These are phyloP conservation scores for Carex arenaria DNA, from an alignment of 202 grass and related monocot species.

Conservation along the genomic window DNA sequence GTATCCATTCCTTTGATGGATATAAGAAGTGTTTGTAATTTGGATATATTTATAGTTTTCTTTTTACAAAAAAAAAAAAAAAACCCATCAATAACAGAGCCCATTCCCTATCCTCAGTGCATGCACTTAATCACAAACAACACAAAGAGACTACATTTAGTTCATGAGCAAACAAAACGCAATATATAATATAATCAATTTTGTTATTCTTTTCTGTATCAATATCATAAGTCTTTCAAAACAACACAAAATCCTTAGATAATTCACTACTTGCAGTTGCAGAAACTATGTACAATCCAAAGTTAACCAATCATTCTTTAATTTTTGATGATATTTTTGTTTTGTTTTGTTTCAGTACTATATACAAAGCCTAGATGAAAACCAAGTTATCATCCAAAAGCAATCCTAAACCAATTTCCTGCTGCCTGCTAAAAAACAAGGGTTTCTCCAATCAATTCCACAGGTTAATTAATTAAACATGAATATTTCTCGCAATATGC, in stretches of 20 bases:
- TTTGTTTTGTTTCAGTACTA: neutral
- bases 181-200: neutral
- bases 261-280: neutral
- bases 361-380: constrained; percentile 25
- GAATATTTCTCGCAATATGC: constrained; percentile 1
- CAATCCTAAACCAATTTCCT: constrained; percentile 7
- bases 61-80: too few species aligned
- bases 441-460: constrained; percentile 11
- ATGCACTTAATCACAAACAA: too few species aligned
- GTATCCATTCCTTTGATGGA: too few species aligned
- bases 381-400: constrained; percentile 9
- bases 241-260: neutral
- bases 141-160: too few species aligned
- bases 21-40: too few species aligned
- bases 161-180: too few species aligned
- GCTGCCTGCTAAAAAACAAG: neutral
- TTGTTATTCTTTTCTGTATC: neutral
- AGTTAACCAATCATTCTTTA: constrained; percentile 27
- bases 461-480: neutral
- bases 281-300: constrained; percentile 32
- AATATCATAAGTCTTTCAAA: neutral
- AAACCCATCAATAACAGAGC: too few species aligned
- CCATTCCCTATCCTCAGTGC: too few species aligned
- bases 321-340: neutral
- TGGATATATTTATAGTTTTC: too few species aligned